Base-by-base conservation (phyloP, 2,329 filamentous ascomycete genomes). In the Atkinsonella hypoxylon region DNA sequence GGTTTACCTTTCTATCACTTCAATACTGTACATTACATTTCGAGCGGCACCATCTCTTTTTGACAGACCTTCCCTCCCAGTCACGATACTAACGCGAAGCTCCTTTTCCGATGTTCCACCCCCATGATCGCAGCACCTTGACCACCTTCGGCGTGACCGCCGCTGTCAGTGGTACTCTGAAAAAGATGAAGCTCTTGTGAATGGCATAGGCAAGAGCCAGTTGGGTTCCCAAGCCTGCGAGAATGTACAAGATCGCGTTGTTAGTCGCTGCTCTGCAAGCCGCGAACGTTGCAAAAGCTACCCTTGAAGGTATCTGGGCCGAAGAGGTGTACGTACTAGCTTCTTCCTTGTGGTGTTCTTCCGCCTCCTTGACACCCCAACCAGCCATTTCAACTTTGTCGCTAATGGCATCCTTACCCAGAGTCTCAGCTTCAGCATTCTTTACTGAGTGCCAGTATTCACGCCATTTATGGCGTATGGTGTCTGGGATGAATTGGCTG, bases 131-230 rank as follows among this genome's bases (percentile, higher is more conserved):
- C 30, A 98, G 73, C 12, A 82, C 79, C 69, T 89, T 94, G 61
- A 96, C 93, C n/a, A 97, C 83, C 69, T 94, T 96, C 1, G 93
- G 93, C 9, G 88, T 89, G 34, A 97, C 76, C 2, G 89, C 91
- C 12, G 88, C 89, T 1, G 93, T 93, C 56, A 97, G 70, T 9
- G 93, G 93, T 10, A 98, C 89, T n/a, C 93, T 81, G 57, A 97
- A 68, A 67, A 98, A 95, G 61, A 98, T 96, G 67, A 97, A 89
- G 59, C 87, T 94, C 72, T 98, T 98, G 75, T 98, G 93, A 52
- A 98, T 88, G 30, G 91, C 91, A 63, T 98, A 98, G 12, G 93
- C 93, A 46, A 98, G 77, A 15, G 88, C 89, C 31, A 98, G 73
- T 64, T 96, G 89, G 9, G 93, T 97, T 48, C 75, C 79, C 34